Conservation (phyloP, 192 early-diverging fungal genomes). For the Nowakowskiella sp. region DNA sequence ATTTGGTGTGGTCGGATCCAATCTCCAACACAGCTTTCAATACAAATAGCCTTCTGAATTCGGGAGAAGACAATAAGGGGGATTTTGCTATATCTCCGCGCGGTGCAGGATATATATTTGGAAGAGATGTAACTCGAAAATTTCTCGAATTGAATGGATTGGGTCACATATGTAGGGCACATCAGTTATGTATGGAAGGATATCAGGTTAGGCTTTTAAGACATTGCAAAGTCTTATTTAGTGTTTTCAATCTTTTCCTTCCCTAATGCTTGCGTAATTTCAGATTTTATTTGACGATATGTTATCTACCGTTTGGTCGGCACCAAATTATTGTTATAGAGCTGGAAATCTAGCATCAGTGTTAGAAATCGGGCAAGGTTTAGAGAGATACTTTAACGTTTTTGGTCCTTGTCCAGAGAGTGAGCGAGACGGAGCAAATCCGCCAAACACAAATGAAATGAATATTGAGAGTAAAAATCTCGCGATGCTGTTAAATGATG, state of each 20-base stretch:
- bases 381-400: slow-evolving; percentile 78
- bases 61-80: slow-evolving; percentile 43
- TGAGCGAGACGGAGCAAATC: slow-evolving; percentile 48
- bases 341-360: slow-evolving; percentile 81
- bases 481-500: no score
- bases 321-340: slow-evolving; percentile 73
- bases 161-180: slow-evolving; percentile 74
- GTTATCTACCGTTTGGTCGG: slow-evolving; percentile 83
- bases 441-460: no score
- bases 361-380: slow-evolving; percentile 63
- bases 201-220: slow-evolving; percentile 45
- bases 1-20: slow-evolving; percentile 89
- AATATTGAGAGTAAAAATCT: no score
- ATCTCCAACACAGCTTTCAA: slow-evolving; percentile 13
- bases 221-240: slow-evolving; percentile 5
- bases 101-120: slow-evolving; percentile 86
- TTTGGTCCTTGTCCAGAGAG: slow-evolving; percentile 82
- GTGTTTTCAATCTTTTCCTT: slow-evolving; percentile 4
- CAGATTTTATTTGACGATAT: slow-evolving; percentile 77
- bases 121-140: slow-evolving; percentile 63
- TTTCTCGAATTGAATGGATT: slow-evolving; percentile 73
- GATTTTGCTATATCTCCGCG: slow-evolving; percentile 78
- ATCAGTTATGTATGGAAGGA: slow-evolving; percentile 84
- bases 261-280: slow-evolving; percentile 14
- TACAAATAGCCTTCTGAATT: slow-evolving; percentile 9